Evolutionary conservation across 1,284 basidiomycete genomes (phyloP).

Genomic region (Cutaneotrichosporon sp.): DNA sequence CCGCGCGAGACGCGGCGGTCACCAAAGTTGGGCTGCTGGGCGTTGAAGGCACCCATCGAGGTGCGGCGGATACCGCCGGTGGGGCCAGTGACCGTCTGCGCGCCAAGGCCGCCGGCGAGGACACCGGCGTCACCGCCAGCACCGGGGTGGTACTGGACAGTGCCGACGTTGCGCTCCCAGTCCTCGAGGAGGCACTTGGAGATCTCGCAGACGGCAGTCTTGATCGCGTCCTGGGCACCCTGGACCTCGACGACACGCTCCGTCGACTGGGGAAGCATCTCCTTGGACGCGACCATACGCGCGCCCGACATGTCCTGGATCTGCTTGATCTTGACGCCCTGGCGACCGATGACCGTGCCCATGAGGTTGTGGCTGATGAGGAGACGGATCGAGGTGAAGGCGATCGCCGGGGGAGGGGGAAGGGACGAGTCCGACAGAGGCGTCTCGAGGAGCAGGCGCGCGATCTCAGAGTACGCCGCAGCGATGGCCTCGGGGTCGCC

Average conservation of each 20-base stretch:
- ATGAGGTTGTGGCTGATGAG: constrained; percentile 98
- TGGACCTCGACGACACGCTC: constrained; percentile 98
- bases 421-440: constrained; percentile 66
- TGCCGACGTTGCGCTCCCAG: constrained; percentile 90
- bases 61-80: constrained; percentile 55
- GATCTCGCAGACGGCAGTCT: constrained; percentile 90
- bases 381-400: constrained; percentile 87
- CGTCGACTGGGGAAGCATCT: constrained; percentile 98
- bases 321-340: constrained; percentile 97
- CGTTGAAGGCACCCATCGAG: constrained; percentile 40
- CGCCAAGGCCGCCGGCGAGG: constrained; percentile 56
- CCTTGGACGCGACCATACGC: constrained; percentile 96
- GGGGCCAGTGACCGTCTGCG: constrained; percentile 53
- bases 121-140: constrained; percentile 69
- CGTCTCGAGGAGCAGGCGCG: constrained; percentile 78
- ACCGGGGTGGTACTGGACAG: constrained; percentile 93
- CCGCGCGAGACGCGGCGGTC: constrained; percentile 28
- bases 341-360: constrained; percentile 98
- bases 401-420: constrained; percentile 65
- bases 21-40: constrained; percentile 21
- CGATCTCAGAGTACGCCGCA: constrained; percentile 94
- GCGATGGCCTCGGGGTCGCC: constrained; percentile 89
- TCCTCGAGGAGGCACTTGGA: constrained; percentile 93
- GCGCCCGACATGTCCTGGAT: constrained; percentile 98
- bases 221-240: constrained; percentile 86